Evolutionary conservation across 2,329 filamentous ascomycete genomes (phyloP).

Genomic region (Sclerotinia trifoliorum): DNA sequence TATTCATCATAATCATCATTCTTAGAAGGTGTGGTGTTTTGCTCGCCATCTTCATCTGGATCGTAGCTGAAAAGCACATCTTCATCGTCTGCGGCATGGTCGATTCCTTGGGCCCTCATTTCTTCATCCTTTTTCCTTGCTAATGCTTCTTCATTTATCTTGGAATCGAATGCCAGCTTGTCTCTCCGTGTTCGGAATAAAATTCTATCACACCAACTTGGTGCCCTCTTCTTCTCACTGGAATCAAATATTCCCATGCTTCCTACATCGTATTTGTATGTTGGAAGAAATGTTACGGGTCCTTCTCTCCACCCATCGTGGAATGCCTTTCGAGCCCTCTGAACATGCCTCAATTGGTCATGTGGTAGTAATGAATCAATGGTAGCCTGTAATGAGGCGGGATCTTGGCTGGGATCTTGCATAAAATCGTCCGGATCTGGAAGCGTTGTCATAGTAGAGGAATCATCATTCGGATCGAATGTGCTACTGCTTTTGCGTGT

Average conservation of each 20-base stretch:
- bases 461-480: slow-evolving; percentile 40
- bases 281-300: slow-evolving; percentile 81
- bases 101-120: slow-evolving; percentile 77
- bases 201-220: slow-evolving; percentile 97
- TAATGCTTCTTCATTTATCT: slow-evolving; percentile 61
- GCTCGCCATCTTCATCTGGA: slow-evolving; percentile 70
- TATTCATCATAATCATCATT: slow-evolving; percentile 53
- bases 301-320: slow-evolving; percentile 93
- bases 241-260: slow-evolving; percentile 90
- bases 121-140: slow-evolving; percentile 75
- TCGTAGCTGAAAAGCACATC: slow-evolving; percentile 88
- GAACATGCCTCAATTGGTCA: slow-evolving; percentile 77
- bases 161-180: slow-evolving; percentile 63
- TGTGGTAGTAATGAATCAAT: slow-evolving; percentile 83
- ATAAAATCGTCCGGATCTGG: slow-evolving; percentile 66
- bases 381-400: slow-evolving; percentile 83
- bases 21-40: slow-evolving; percentile 41
- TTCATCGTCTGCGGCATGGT: slow-evolving; percentile 72
- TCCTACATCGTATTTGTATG: slow-evolving; percentile 98
- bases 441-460: slow-evolving; percentile 43
- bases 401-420: slow-evolving; percentile 71
- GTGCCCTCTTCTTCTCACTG: slow-evolving; percentile 87
- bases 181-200: slow-evolving; percentile 77
- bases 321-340: slow-evolving; percentile 74
- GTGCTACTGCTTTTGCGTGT: slow-evolving; percentile 30